Evolutionary conservation across 768 basidiomycete species (phyloP).

Genomic region (Russula sp.): DNA sequence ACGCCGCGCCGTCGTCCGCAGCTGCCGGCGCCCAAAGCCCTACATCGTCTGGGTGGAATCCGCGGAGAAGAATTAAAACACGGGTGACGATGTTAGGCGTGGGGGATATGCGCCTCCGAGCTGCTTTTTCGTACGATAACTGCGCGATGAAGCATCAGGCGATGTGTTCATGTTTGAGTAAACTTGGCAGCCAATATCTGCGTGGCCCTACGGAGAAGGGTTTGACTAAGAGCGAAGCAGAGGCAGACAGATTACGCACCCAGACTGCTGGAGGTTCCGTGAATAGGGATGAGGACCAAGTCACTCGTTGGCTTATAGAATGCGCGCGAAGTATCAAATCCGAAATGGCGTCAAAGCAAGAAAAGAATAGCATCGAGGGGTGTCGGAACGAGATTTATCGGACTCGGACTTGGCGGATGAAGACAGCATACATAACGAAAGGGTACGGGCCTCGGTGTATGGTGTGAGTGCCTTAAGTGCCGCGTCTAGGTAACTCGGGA

Average conservation of each 20-base stretch:
- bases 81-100: conserved; percentile 44
- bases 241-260: no score
- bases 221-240: no score
- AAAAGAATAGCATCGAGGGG: no score
- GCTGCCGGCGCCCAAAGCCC: conserved; percentile 34
- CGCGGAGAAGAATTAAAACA: conserved; percentile 49
- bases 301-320: no score
- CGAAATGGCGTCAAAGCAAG: no score
- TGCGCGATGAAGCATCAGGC: conserved; percentile 49
- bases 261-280: no score
- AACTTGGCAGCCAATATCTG: conserved; percentile 45
- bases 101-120: conserved; percentile 41
- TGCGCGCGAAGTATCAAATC: no score
- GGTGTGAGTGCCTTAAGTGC: conserved; percentile 37
- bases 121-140: conserved; percentile 42
- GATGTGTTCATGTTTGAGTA: conserved; percentile 42
- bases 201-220: neutral
- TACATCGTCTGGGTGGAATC: conserved; percentile 34
- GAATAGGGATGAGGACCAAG: no score
- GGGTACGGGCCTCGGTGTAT: conserved; percentile 44
- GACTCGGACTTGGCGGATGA: conserved; percentile 31
- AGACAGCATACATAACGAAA: conserved; percentile 43
- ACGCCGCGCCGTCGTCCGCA: conserved; percentile 30
- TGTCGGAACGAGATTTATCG: neutral
- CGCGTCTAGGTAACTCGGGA: conserved; percentile 43